A percentile compares a stretch with the other conserved stretches of the same genome.
Evolutionary conservation across 2,329 filamentous ascomycete species (phyloP).

Genomic region (Sodiomyces alkalinus): DNA sequence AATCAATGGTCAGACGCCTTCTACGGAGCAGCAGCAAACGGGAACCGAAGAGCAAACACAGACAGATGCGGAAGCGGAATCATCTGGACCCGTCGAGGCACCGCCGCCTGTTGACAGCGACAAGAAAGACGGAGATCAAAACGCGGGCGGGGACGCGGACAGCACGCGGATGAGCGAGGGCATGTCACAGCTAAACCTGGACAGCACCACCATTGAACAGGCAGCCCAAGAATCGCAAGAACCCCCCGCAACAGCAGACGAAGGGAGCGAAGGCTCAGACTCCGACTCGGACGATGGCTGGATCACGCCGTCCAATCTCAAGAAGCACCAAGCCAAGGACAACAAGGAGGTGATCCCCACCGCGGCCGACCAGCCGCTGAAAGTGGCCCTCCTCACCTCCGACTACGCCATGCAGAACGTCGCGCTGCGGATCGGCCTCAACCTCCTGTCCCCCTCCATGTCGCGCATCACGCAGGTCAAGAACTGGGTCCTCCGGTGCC

Average conservation of each 20-base stretch:
- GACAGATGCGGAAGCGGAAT: slow-evolving; percentile 2
- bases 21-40: slow-evolving; percentile 19
- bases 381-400: slow-evolving; percentile 83
- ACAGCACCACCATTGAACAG: neutral
- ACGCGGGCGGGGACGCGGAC: too few relatives aligned
- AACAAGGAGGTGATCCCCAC: slow-evolving; percentile 20
- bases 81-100: slow-evolving; percentile 11
- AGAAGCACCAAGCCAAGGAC: slow-evolving; percentile 64
- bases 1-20: slow-evolving; percentile 53
- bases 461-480: slow-evolving; percentile 72
- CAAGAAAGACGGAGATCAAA: too few relatives aligned
- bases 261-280: slow-evolving; percentile 28
- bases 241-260: too few relatives aligned
- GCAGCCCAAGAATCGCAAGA: slow-evolving; percentile 2
- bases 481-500: slow-evolving; percentile 82
- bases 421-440: slow-evolving; percentile 83
- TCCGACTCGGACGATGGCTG: slow-evolving; percentile 55
- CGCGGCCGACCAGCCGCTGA: slow-evolving; percentile 45
- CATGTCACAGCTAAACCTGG: too few relatives aligned
- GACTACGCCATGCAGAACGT: slow-evolving; percentile 99
- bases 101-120: too few relatives aligned
- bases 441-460: slow-evolving; percentile 66
- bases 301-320: slow-evolving; percentile 90
- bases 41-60: slow-evolving; percentile 1
- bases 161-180: too few relatives aligned